Evolutionary conservation across 192 early-diverging fungal species (phyloP).

Genomic region (Glomus cerebriforme): DNA sequence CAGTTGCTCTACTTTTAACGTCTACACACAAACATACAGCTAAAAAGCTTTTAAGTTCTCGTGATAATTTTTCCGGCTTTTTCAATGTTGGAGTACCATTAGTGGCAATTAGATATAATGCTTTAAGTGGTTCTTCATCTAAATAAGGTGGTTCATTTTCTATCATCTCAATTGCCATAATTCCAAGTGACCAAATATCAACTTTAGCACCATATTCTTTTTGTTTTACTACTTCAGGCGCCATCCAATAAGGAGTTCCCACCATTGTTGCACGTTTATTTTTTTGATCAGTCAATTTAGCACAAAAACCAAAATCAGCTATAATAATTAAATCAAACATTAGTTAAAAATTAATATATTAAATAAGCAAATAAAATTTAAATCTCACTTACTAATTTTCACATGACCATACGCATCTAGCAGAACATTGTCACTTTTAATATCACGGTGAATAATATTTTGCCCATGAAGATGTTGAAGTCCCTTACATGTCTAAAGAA

Average conservation of each 20-base stretch:
- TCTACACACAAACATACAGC: constrained; percentile 70
- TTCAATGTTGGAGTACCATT: constrained; percentile 85
- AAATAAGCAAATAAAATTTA: neutral
- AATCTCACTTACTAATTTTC: constrained; percentile 75
- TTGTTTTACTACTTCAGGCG: constrained; percentile 92
- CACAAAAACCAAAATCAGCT: constrained; percentile 97
- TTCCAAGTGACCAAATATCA: constrained; percentile 94
- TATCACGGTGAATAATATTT: constrained; percentile 90
- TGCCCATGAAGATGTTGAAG: constrained; percentile 76
- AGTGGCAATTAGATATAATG: constrained; percentile 86
- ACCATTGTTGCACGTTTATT: constrained; percentile 85
- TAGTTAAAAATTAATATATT: neutral
- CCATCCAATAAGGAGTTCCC: constrained; percentile 98
- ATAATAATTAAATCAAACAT: constrained; percentile 58
- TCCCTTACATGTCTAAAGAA: constrained; percentile 69
- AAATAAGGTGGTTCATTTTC: constrained; percentile 95
- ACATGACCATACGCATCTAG: constrained; percentile 80
- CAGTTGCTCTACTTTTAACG: constrained; percentile 68
- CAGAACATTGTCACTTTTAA: constrained; percentile 92
- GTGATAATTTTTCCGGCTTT: constrained; percentile 72
- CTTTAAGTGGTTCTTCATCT: constrained; percentile 77
- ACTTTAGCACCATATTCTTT: constrained; percentile 84
- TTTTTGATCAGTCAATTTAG: constrained; percentile 79
- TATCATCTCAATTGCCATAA: constrained; percentile 94
- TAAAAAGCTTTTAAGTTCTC: constrained; percentile 81